These are phyloP conservation scores for Petasospora fabianii DNA, from an alignment of 1,139 yeast species.

Conservation along the genomic window DNA sequence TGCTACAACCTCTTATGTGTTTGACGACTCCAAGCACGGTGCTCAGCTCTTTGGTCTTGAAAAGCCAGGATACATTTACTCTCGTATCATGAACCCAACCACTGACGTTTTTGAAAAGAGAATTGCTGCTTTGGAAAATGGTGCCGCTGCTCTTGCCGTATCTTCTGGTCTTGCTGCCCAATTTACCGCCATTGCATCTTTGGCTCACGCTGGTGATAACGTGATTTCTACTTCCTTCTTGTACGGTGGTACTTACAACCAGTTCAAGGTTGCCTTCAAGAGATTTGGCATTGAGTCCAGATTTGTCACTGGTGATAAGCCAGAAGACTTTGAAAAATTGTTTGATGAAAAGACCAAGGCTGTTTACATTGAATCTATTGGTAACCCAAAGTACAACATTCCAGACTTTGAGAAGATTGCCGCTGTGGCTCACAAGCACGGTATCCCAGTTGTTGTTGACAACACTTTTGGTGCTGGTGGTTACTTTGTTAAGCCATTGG, in stretches of 20 bases:
- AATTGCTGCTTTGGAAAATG: slow-evolving; percentile 89
- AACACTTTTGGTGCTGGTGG: slow-evolving; percentile 99
- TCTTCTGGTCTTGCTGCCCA: slow-evolving; percentile 97
- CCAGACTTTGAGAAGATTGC: slow-evolving; percentile 84
- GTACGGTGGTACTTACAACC: slow-evolving; percentile 96
- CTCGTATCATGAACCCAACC: slow-evolving; percentile 92
- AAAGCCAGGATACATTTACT: slow-evolving; percentile 79
- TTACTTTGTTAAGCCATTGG: slow-evolving; percentile 76
- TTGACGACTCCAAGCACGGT: slow-evolving; percentile 85
- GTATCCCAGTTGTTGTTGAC: slow-evolving; percentile 90
- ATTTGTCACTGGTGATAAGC: slow-evolving; percentile 75
- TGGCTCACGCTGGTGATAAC: slow-evolving; percentile 88
- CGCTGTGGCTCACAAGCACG: slow-evolving; percentile 79
- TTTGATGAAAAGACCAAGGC: slow-evolving; percentile 89
- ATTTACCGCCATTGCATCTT: slow-evolving; percentile 74
- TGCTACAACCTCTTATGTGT: slow-evolving; percentile 81
- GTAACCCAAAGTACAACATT: slow-evolving; percentile 89
- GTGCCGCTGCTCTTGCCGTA: slow-evolving; percentile 86
- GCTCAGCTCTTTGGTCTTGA: slow-evolving; percentile 85
- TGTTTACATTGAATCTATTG: slow-evolving; percentile 83
- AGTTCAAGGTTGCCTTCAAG: slow-evolving; percentile 87
- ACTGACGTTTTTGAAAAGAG: slow-evolving; percentile 86
- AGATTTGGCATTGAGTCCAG: slow-evolving; percentile 81
- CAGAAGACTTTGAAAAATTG: slow-evolving; percentile 64
- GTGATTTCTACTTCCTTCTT: slow-evolving; percentile 82